Percentiles rank a stretch among this genome's conserved stretches.
Conservation (phyloP, 139 green algal genomes). For the Desmodesmus armatus region DNA sequence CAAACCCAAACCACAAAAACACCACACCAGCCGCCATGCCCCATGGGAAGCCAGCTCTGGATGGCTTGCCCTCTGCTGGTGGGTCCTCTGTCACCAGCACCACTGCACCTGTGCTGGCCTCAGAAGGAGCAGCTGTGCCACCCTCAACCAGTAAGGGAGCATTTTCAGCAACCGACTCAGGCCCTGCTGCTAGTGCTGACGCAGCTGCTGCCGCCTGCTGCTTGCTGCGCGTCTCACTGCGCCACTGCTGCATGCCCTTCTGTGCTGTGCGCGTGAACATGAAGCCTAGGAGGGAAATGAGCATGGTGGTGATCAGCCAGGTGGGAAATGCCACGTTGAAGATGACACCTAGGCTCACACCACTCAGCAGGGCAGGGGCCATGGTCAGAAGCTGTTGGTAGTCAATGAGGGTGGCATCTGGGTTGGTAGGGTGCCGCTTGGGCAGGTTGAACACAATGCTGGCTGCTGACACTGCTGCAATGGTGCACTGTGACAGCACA, state of each 20-base stretch:
- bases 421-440: slow-evolving; percentile 31
- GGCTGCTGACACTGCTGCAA: slow-evolving; percentile 29
- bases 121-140: neutral
- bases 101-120: slow-evolving; percentile 1
- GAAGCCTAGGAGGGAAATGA: slow-evolving; percentile 28
- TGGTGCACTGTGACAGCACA: slow-evolving; percentile 37
- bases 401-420: slow-evolving; percentile 29
- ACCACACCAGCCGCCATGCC: neutral
- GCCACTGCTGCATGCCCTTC: slow-evolving; percentile 30
- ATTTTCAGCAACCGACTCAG: no score
- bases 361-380: slow-evolving; percentile 37
- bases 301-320: slow-evolving; percentile 40
- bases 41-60: neutral
- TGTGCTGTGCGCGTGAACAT: slow-evolving; percentile 13
- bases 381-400: slow-evolving; percentile 31
- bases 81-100: slow-evolving; percentile 14
- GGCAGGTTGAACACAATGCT: slow-evolving; percentile 37
- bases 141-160: neutral
- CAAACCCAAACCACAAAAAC: slow-evolving; percentile 40
- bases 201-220: slow-evolving; percentile 19
- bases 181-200: neutral
- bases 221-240: neutral
- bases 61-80: slow-evolving; percentile 7
- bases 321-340: slow-evolving; percentile 36
- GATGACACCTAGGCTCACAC: slow-evolving; percentile 26